Evolutionary conservation across 805 yeast genomes (phyloP), one percentile per base, ranked within the genome.

Genomic region (Yarrowia alimentaria): DNA sequence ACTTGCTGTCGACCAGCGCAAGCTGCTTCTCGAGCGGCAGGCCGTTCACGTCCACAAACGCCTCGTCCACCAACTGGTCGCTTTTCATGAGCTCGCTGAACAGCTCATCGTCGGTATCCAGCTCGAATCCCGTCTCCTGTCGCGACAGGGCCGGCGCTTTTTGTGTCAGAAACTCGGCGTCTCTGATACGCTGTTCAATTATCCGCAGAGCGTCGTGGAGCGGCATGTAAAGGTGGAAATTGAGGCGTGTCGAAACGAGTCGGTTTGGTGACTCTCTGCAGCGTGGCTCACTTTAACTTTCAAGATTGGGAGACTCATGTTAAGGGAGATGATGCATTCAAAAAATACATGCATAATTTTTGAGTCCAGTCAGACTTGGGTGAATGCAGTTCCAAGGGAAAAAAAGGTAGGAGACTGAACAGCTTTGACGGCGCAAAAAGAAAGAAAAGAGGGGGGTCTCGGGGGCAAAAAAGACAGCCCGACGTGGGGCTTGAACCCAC

Each of bases 401-500:
- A 16, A n/a, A 9, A 3, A 6, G 22, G 20, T 13, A n/a, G 13
- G 20, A 20, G 7, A 20, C n/a, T 10, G 11, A 7, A 7, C 11
- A 19, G 12, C 4, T 14, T 3, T n/a, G 8, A 6, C 24, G 6
- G 24, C 24, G 13, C 5, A 14, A 10, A 20, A n/a, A 34, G 25
- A 22, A 16, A 11, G 16, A 34, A 16, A 14, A 11, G 10, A 22
- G 7, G 18, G 8, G 9, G 6, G 16, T 20, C 13, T 11, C 6
- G 24, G 16, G 9, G 8, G 5, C 21, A 17, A 37, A 37, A 35
- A 37, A 37, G 16, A 17, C 10, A 37, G 43, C 43, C 43, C 43
- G 43, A 37, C 43, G 43, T 37, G 43, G 43, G 43, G 43, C 43
- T 37, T 37, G 43, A 37, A 37, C 43, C 43, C 43, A 37, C 43